These are phyloP conservation scores for Fragaria nilgerrensis DNA, from an alignment of 306 rosid genomes.

Conservation along the genomic window DNA sequence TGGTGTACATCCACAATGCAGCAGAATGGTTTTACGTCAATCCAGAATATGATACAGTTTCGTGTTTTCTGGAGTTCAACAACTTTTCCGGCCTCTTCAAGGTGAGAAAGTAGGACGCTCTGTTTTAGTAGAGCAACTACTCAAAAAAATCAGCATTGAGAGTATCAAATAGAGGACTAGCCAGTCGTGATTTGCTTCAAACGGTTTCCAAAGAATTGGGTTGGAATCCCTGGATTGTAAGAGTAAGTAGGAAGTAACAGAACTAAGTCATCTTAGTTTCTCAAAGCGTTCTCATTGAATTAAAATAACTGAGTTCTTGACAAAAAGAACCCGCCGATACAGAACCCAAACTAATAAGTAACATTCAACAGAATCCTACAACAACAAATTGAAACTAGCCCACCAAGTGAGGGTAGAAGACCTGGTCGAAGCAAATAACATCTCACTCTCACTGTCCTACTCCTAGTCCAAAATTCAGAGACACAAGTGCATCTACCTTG, in stretches of 20 bases:
- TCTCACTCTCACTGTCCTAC: not conserved
- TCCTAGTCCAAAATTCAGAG: slow-evolving; percentile 5
- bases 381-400: not conserved
- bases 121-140: not conserved
- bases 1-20: not conserved
- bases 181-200: not conserved
- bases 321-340: not conserved
- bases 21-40: too few relatives aligned
- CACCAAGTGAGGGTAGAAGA: not conserved
- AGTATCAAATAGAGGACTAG: not conserved
- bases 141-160: not conserved
- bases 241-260: not conserved
- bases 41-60: not conserved
- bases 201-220: not conserved
- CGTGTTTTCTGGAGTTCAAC: not conserved
- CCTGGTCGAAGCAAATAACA: not conserved
- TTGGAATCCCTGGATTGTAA: not conserved
- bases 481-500: slow-evolving; percentile 13
- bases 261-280: not conserved
- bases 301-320: not conserved
- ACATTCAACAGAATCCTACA: not conserved
- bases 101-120: not conserved
- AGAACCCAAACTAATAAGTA: not conserved
- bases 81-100: not conserved
- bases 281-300: not conserved